Evolutionary conservation across 345 rosid genomes (phyloP), one percentile per base, ranked within the genome.

Genomic region (Pistacia atlantica): DNA sequence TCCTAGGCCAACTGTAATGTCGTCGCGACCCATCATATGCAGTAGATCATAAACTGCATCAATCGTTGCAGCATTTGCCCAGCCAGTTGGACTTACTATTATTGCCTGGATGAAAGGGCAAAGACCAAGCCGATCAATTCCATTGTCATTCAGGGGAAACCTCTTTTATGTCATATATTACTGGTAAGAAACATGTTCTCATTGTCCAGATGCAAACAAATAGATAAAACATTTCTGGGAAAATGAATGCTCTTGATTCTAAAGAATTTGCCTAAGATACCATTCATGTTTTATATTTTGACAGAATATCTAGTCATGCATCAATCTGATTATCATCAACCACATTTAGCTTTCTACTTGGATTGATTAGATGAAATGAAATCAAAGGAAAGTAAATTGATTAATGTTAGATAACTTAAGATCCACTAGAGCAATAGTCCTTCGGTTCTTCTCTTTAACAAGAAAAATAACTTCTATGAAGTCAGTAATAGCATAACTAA

Each of bases 11-110:
- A 95, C 91, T 0, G 88, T 97, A 76, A 95, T 90, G 83, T 95
- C 98, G 6, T 95, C 98, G 0, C 99, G 97, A 45, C 99, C 98
- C 99, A 95, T 95, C 99, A 95, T 95, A 78, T 95, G 99, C 78
- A 93, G 87, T 46, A 95, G 73, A 78, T 95, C 99, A 61, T 95
- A 95, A 51, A 95, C 78, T 20, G 88, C 84, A 72, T 95, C 99
- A 7, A 93, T 86, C 1, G 98, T 90, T 64, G 99, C 99, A 55
- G 98, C 93, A 80, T 90, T 93, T 52, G 99, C 98, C 99, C 99
- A 95, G 2, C 99, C 98, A 0, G 88, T 91, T 48, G 99, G 99
- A 82, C 83, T 90, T 48, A 91, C 94, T 62, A 95, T 73, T 56
- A 95, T 86, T 28, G 94, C 99, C 99, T 95, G 83, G 62, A 72